Base-by-base conservation (phyloP, 1,284 basidiomycete genomes). In the Apiotrichum laibachii region DNA sequence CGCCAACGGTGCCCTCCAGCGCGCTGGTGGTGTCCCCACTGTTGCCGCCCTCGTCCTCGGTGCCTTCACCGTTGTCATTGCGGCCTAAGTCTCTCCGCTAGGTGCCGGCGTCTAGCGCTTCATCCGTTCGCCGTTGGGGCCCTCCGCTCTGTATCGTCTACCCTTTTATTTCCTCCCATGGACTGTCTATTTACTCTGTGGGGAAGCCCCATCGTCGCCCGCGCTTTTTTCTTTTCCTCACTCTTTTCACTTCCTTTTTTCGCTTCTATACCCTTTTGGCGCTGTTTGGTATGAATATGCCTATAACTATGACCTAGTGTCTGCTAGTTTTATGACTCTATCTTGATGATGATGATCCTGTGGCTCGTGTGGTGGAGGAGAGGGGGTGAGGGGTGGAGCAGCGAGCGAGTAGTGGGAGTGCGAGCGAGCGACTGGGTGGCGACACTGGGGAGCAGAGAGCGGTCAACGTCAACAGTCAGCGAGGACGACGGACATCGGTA, bases 11-110 rank as follows among this genome's bases (percentile, higher is more conserved):
- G 64, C 70, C 11, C 57, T 67, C 26, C 59, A 55, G 35, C 66
- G 65, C 44, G 67, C 65, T 31, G 64, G 57, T 49, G 56, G 57
- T 49, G 56, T 59, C 47, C 56, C 64, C 21, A 59, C 65, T 37
- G 55, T 58, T n/a, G 64, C 60, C n/a, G 59, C 64, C 45, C 50
- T 71, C 57, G 54, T 65, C 11, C 68, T 68, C 46, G 68, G 69
- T 46, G 60, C 62, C 40, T 44, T 67, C 31, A 70, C 67, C 37
- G 50, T 69, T 34, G 59, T 64, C 56, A 42, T 65, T 35, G 31
- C 18, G 16, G 53, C 47, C 48, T 63, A 63, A 63, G 49, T 48
- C 7, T 10, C 5, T 34, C 33, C 35, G 35, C 44, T 57, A 46
- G 55, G 55, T 37, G 55, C 55, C 7, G 51, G 42, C 55, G 46